Evolutionary conservation across 108 stramenopile species (phyloP).

Genomic region (Nitzschia sp.): DNA sequence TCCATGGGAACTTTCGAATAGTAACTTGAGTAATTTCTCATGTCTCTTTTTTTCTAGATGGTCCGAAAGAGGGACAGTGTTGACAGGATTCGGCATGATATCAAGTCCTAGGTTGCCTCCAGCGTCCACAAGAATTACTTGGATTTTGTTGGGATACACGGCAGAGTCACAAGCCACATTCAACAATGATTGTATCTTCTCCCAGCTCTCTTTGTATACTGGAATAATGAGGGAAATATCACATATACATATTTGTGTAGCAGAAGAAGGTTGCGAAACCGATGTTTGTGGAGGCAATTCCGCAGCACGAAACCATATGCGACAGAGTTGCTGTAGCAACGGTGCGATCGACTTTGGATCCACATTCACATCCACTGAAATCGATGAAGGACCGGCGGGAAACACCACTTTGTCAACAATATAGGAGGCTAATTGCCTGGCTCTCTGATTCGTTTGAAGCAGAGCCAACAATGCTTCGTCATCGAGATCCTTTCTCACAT

Average conservation of each 20-base stretch:
- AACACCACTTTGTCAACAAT: not conserved
- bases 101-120: not conserved
- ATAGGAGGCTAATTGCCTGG: conserved; percentile 31
- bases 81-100: too few relatives aligned
- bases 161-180: not conserved
- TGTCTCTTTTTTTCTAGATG: not conserved
- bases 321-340: not conserved
- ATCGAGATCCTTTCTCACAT: not conserved
- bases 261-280: not conserved
- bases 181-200: conserved; percentile 7
- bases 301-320: conserved; percentile 13
- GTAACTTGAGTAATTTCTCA: conserved; percentile 8
- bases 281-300: not conserved
- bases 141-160: not conserved
- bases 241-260: not conserved
- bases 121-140: conserved; percentile 12
- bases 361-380: not conserved
- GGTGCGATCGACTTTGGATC: not conserved
- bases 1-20: conserved; percentile 1
- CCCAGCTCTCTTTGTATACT: conserved; percentile 48
- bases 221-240: conserved; percentile 65
- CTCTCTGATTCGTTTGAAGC: conserved; percentile 17
- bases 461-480: not conserved
- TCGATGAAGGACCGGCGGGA: not conserved
- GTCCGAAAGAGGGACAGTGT: too few relatives aligned